Base-by-base conservation (phyloP, 495 filamentous ascomycete genomes). In the Xylaria flabelliformis region DNA sequence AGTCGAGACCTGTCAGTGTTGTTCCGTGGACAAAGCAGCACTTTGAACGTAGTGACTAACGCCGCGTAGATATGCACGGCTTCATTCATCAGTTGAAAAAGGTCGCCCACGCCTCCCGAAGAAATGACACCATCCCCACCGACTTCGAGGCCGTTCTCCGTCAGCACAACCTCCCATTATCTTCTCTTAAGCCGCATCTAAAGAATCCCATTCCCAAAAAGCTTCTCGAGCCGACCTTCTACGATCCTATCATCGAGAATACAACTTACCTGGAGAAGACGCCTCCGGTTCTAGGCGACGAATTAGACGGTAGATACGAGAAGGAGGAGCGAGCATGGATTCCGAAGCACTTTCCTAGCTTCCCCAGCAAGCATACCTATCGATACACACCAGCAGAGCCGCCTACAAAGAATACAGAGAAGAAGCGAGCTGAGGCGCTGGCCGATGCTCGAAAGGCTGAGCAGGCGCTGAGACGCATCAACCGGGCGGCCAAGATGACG, bases 341-440 rank as follows among this genome's bases (percentile, higher is more conserved):
- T 8, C 85, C 85, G 0, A 72, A 72, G 71, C 76, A 79, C 3
- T 85, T 86, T 59, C 84, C 85, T 0, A 63, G 78, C 7, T 84
- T 85, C 50, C 85, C 85, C 1, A 82, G 80, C 71, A 80, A 82
- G 15, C 79, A 86, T 71, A 85, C 83, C 2, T 86, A 83, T 77
- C 80, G 76, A n/a, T 83, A 79, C 72, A 86, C 84, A 0, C 80
- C 80, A 0, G 62, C 59, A 24, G 42, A 83, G 50, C 78, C 77
- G 6, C 77, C 77, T 4, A 69, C 73, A 4, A 79, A 81, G 34
- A 77, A 80, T 32, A 79, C 81, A 8, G 80, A 81, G 67, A 81
- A 83, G 75, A 76, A 84, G 71, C 78, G 83, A 5, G 79, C 80
- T 19, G 80, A 83, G 24, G 84, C 85, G 0, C 81, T 83, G 26